Base-by-base conservation (phyloP, 768 basidiomycete species). In the Russula olivacea region DNA sequence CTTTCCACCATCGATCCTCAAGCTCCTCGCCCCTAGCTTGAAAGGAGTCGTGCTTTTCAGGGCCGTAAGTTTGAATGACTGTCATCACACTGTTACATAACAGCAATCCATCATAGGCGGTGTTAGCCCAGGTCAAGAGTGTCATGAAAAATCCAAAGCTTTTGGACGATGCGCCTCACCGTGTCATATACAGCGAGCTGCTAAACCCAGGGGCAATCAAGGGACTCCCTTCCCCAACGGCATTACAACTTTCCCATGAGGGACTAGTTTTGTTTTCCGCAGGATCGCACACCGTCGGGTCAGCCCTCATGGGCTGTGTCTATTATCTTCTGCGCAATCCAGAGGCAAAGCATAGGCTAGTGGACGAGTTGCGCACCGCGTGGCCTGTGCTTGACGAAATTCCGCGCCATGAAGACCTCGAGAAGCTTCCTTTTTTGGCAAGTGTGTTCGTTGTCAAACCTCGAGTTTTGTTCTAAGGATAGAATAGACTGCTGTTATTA, bases 221-320 rank as follows among this genome's bases (percentile, higher is more conserved):
- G 32, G 59, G 63, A 4, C 53, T 6, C 3, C 7, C 40, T 21
- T 19, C 30, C 4, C 63, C 48, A 4, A 50, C 59, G 3, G 53
- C 21, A 25, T 19, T 43, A 8, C 32, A 61, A 14, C 48, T 64
- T 9, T 19, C 4, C n/a, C 21, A 64, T 34, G 63, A 64, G n/a
- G 53, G 54, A 36, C 48, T 21, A 19, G 38, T 64, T 38, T 19
- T 64, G 10, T 64, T 64, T 34, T 12, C 48, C 5, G 59, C 63
- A 9, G 63, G 63, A 15, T 61, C 63, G 1, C 63, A 64, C 30
- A 61, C 63, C 3, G 54, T 64, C n/a, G 63, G 59, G 19, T 51
- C 54, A 9, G 19, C 54, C 2, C 59, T 64, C 54, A 64, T 61
- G 59, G 38, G n/a, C 3, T 59, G 59, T 15, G 38, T 17, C 28